A percentile compares a stretch with the other conserved stretches of the same genome.
These are phyloP conservation scores for Aphanomyces invadans DNA, from an alignment of 352 stramenopile genomes.

Conservation along the genomic window DNA sequence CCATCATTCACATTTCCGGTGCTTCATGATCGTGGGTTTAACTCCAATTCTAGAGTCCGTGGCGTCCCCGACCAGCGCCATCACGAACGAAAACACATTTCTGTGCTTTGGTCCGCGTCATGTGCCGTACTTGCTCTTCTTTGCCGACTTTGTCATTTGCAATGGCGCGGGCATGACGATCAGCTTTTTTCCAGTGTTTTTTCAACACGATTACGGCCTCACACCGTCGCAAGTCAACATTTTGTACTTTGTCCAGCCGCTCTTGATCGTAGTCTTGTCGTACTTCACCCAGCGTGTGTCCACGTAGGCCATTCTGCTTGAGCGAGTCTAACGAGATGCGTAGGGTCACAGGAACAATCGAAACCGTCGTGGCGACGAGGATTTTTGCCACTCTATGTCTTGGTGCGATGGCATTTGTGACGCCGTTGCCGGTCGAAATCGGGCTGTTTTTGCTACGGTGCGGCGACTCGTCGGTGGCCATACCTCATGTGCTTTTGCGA, in stretches of 20 bases:
- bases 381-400: constrained; percentile 50
- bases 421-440: constrained; percentile 51
- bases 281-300: constrained; percentile 45
- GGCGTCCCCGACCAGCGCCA: neutral
- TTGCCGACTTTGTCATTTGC: constrained; percentile 77
- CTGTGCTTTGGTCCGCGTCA: constrained; percentile 56
- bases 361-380: constrained; percentile 61
- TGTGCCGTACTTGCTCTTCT: constrained; percentile 61
- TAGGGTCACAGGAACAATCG: constrained; percentile 50
- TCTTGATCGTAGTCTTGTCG: constrained; percentile 63
- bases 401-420: constrained; percentile 51
- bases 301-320: constrained; percentile 16
- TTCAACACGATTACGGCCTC: constrained; percentile 69
- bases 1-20: no score
- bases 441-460: constrained; percentile 58
- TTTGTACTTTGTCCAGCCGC: constrained; percentile 57
- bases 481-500: no score
- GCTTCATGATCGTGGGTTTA: no score
- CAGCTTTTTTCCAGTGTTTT: constrained; percentile 81
- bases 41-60: neutral
- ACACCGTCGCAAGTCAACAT: constrained; percentile 62
- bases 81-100: constrained; percentile 30
- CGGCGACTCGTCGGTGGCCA: neutral
- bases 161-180: constrained; percentile 79
- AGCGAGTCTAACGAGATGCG: neutral